Conservation (phyloP, 2,329 filamentous ascomycete genomes). For the Penicillium sp. region DNA sequence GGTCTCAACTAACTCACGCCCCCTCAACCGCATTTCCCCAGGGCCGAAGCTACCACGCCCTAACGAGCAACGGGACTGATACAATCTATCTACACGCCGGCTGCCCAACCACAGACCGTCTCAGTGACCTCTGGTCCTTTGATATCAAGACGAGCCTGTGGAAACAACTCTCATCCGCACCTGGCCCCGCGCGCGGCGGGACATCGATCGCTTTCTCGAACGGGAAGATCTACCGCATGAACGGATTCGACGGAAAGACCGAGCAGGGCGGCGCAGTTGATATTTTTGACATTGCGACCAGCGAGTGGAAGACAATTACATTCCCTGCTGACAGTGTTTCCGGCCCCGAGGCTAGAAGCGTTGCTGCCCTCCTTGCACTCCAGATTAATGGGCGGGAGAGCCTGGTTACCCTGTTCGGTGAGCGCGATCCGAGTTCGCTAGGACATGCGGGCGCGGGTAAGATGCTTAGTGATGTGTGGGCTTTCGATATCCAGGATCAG, state of each 20-base stretch:
- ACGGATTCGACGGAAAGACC: constrained; percentile 73
- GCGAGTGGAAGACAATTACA: constrained; percentile 45
- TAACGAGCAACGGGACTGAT: constrained; percentile 65
- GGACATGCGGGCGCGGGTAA: constrained; percentile 62
- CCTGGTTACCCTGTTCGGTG: constrained; percentile 59
- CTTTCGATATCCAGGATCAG: constrained; percentile 43
- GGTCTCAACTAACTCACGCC: constrained; percentile 68
- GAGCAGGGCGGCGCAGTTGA: constrained; percentile 77
- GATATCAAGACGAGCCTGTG: constrained; percentile 67
- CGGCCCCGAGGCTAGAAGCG: constrained; percentile 57
- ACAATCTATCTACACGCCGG: constrained; percentile 80
- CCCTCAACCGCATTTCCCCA: constrained; percentile 58
- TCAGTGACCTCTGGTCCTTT: constrained; percentile 80
- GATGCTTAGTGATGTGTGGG: constrained; percentile 60
- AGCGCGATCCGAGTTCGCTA: constrained; percentile 57
- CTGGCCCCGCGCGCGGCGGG: constrained; percentile 69
- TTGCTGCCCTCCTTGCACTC: constrained; percentile 52
- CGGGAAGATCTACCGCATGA: constrained; percentile 75
- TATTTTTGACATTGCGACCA: constrained; percentile 51
- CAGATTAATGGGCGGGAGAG: constrained; percentile 38
- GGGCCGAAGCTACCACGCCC: constrained; percentile 73
- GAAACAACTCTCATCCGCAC: constrained; percentile 70
- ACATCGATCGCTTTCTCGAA: constrained; percentile 68
- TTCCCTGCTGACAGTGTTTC: constrained; percentile 47
- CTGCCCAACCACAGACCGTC: constrained; percentile 65